These are phyloP conservation scores for Symbiodinium natans DNA, from an alignment of 73 alveolate genomes.

Conservation along the genomic window DNA sequence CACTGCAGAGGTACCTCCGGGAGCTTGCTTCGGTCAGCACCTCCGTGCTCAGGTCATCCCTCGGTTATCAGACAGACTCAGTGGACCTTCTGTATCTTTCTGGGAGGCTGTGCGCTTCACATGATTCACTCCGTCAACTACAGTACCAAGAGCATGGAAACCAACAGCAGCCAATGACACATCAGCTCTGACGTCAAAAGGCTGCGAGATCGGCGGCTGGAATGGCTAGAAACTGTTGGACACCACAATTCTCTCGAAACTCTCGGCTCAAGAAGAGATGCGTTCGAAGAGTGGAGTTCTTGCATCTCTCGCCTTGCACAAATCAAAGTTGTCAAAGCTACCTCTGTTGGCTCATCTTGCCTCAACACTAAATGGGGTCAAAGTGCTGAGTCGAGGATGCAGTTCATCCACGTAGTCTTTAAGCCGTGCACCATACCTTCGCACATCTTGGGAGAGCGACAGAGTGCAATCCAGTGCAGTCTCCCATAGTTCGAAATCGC, in stretches of 20 bases:
- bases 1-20: slow-evolving; percentile 9
- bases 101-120: too few relatives aligned
- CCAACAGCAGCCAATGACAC: too few relatives aligned
- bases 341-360: neutral
- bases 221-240: too few relatives aligned
- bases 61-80: too few relatives aligned
- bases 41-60: slow-evolving; percentile 29
- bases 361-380: neutral
- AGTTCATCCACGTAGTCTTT: neutral
- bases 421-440: neutral
- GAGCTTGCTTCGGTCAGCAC: neutral
- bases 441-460: neutral
- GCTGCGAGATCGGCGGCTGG: too few relatives aligned
- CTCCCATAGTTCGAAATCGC: too few relatives aligned
- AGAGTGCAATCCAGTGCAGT: too few relatives aligned
- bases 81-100: too few relatives aligned
- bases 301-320: neutral
- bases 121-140: too few relatives aligned
- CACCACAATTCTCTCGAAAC: too few relatives aligned
- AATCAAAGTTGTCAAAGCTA: neutral
- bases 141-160: too few relatives aligned
- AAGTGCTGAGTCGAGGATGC: neutral
- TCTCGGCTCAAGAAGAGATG: neutral
- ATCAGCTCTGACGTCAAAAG: too few relatives aligned
- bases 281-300: neutral